These are phyloP conservation scores for Graphium sp. DNA, from an alignment of 2,329 filamentous ascomycete genomes.

Conservation along the genomic window DNA sequence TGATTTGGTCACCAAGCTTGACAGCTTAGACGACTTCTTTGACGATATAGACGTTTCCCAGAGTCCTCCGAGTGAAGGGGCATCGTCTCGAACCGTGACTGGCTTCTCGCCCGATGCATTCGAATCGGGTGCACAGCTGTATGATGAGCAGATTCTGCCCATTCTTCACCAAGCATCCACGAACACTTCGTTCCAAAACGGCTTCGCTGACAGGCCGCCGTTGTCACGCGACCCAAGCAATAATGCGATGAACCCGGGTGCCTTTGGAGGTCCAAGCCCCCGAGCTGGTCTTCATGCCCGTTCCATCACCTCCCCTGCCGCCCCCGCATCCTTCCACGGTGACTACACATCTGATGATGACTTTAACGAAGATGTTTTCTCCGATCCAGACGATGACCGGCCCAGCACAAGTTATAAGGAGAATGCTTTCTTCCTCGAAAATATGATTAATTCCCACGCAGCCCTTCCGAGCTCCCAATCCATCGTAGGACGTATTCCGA, in stretches of 20 bases:
- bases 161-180: conserved; percentile 77
- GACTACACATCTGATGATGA: conserved; percentile 67
- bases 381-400: conserved; percentile 54
- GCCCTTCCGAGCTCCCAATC: conserved; percentile 38
- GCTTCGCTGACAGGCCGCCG: conserved; percentile 59
- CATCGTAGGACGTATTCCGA: too few species aligned
- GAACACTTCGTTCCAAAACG: conserved; percentile 73
- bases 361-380: conserved; percentile 54
- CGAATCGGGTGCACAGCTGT: conserved; percentile 65
- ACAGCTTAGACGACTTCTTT: conserved; percentile 70
- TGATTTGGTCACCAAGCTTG: conserved; percentile 66
- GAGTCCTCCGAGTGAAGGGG: conserved; percentile 36
- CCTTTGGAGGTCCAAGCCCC: conserved; percentile 23
- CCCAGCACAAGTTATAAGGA: conserved; percentile 19
- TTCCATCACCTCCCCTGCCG: neutral
- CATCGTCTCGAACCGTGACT: conserved; percentile 45
- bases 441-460: conserved; percentile 41
- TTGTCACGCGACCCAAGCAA: conserved; percentile 41
- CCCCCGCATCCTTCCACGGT: conserved; percentile 30
- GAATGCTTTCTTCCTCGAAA: conserved; percentile 38
- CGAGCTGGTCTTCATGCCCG: conserved; percentile 4
- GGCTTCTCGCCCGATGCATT: conserved; percentile 49
- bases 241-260: conserved; percentile 46
- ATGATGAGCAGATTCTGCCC: conserved; percentile 84
- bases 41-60: conserved; percentile 49